phyloP scores from a whole-genome alignment of 805 yeast genomes.

The Lipomyces japonicus region DNA sequence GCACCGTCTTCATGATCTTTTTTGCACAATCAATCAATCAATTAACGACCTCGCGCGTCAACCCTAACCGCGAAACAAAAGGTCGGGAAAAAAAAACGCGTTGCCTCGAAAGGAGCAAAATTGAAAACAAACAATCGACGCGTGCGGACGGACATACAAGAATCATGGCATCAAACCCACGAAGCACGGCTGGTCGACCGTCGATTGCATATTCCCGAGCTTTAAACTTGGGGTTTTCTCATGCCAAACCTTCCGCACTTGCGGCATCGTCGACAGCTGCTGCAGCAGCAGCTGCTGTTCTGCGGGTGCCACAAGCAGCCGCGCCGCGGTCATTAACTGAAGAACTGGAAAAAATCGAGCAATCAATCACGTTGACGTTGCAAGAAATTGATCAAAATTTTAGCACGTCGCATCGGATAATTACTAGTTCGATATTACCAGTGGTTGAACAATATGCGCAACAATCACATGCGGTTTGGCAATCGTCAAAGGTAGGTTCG shows the following conservation, averaged over 20 bases:
- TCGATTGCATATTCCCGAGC: constrained; percentile 16
- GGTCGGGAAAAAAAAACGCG: too few relatives aligned
- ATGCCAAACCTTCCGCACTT: not conserved
- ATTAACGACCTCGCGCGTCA: too few relatives aligned
- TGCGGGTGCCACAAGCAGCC: not conserved
- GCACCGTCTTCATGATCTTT: too few relatives aligned
- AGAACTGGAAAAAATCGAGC: constrained; percentile 67
- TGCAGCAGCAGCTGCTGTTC: not conserved
- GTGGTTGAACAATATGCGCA: constrained; percentile 56
- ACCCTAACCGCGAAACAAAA: too few relatives aligned
- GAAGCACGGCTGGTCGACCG: constrained; percentile 3
- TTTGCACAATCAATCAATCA: too few relatives aligned
- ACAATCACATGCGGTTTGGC: constrained; percentile 59
- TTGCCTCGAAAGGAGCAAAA: too few relatives aligned
- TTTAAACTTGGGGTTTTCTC: not conserved
- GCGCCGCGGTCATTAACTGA: constrained; percentile 24
- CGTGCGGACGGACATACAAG: too few relatives aligned
- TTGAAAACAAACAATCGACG: too few relatives aligned
- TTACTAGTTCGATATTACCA: constrained; percentile 67
- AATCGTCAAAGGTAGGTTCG: constrained; percentile 31
- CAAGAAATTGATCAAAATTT: constrained; percentile 78
- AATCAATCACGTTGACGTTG: constrained; percentile 68
- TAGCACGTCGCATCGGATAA: constrained; percentile 60
- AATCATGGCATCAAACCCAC: not conserved
- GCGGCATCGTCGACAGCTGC: not conserved